phyloP scores from a whole-genome alignment of 192 early-diverging fungal genomes.

The Coemansia sp. region DNA sequence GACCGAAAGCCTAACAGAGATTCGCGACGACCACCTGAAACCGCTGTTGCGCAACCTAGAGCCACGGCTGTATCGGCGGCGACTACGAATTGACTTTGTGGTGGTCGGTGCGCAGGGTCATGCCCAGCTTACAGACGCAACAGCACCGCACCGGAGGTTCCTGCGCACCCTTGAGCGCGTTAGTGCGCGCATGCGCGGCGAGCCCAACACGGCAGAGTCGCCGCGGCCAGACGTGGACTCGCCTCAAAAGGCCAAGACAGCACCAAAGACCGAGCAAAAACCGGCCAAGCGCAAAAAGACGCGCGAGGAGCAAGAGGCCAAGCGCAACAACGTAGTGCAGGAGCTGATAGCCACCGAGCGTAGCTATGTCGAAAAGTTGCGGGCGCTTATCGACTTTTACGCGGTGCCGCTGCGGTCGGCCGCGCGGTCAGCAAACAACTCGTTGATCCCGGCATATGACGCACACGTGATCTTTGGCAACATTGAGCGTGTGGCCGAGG shows the following conservation, averaged over 20 bases:
- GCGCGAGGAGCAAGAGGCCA: slow-evolving; percentile 45
- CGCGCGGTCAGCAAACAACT: slow-evolving; percentile 54
- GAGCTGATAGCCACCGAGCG: slow-evolving; percentile 63
- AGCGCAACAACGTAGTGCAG: slow-evolving; percentile 56
- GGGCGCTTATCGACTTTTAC: slow-evolving; percentile 57
- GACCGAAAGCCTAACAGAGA: slow-evolving; percentile 52
- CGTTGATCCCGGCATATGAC: slow-evolving; percentile 59
- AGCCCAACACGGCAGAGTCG: slow-evolving; percentile 21
- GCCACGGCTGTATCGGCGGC: slow-evolving; percentile 50
- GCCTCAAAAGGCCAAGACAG: slow-evolving; percentile 6
- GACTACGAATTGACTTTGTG: slow-evolving; percentile 53
- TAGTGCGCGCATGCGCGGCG: slow-evolving; percentile 40
- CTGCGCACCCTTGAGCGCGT: slow-evolving; percentile 48
- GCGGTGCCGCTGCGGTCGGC: slow-evolving; percentile 56
- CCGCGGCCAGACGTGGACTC: slow-evolving; percentile 19
- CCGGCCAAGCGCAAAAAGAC: slow-evolving; percentile 38
- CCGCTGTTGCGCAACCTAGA: slow-evolving; percentile 55
- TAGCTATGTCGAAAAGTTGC: slow-evolving; percentile 62
- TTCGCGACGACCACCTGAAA: slow-evolving; percentile 54
- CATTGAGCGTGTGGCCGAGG: slow-evolving; percentile 57
- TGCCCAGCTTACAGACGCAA: slow-evolving; percentile 22
- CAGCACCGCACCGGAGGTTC: slow-evolving; percentile 47
- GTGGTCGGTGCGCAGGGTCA: slow-evolving; percentile 31
- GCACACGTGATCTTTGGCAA: slow-evolving; percentile 64
- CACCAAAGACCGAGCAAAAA: slow-evolving; percentile 10